phyloP scores from a whole-genome alignment of 495 filamentous ascomycete genomes.

The Penicillium fimorum region DNA sequence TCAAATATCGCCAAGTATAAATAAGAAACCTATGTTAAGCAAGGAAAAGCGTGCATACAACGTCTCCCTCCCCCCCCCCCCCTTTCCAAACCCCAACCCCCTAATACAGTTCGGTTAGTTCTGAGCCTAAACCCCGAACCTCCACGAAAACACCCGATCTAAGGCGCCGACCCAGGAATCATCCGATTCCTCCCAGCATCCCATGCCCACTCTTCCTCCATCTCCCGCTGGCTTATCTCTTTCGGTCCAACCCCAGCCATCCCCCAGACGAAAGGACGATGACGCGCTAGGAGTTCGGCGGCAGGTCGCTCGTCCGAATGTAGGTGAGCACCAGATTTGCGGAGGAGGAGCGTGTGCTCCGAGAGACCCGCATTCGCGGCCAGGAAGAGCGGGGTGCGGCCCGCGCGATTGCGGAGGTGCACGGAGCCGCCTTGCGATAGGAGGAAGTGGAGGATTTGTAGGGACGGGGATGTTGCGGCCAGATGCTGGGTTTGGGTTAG shows the following conservation, averaged over 20 bases:
- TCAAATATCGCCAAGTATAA: neutral
- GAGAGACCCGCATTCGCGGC: constrained; percentile 62
- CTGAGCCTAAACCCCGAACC: neutral
- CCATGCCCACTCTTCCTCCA: constrained; percentile 27
- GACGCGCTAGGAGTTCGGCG: constrained; percentile 47
- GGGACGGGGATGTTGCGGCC: constrained; percentile 57
- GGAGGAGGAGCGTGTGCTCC: constrained; percentile 64
- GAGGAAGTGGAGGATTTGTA: constrained; percentile 67
- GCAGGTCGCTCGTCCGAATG: constrained; percentile 60
- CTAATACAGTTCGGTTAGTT: neutral
- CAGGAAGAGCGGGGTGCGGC: constrained; percentile 79
- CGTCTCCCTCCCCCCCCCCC: too few species aligned
- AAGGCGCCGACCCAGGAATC: constrained; percentile 39
- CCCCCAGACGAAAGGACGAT: constrained; percentile 45
- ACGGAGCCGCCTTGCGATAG: constrained; percentile 79
- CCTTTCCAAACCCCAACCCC: neutral
- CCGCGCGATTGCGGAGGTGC: constrained; percentile 75
- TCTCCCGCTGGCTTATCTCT: constrained; percentile 36
- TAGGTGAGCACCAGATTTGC: constrained; percentile 68
- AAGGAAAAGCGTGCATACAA: neutral
- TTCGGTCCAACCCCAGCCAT: constrained; percentile 45
- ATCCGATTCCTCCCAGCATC: constrained; percentile 17
- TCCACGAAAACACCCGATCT: neutral
- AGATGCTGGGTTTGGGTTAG: constrained; percentile 50
- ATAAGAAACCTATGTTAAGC: neutral